A percentile compares a stretch with the other conserved stretches of the same genome.
Evolutionary conservation across 805 yeast species (phyloP).

Genomic region (Candida awuae): DNA sequence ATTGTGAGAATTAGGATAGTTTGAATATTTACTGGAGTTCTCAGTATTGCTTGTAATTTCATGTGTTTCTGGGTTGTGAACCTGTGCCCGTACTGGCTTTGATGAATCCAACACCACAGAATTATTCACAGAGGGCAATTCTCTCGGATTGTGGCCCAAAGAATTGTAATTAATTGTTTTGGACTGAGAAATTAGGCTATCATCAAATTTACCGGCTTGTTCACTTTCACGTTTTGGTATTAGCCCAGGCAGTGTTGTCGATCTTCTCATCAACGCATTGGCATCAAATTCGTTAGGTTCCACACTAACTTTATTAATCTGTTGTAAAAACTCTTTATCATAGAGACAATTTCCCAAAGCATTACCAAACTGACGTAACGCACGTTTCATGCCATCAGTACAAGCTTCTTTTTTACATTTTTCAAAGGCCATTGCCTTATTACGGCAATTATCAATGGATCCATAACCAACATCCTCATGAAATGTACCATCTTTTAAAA

Average conservation of each 20-base stretch:
- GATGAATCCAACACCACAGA: no score
- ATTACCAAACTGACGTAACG: slow-evolving; percentile 72
- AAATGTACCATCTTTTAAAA: slow-evolving; percentile 72
- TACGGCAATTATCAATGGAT: slow-evolving; percentile 58
- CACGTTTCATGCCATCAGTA: slow-evolving; percentile 76
- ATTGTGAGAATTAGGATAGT: no score
- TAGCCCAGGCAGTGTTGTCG: slow-evolving; percentile 1
- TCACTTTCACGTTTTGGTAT: neutral
- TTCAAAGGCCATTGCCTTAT: slow-evolving; percentile 65
- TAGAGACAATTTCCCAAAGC: slow-evolving; percentile 79
- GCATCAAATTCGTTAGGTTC: slow-evolving; percentile 26
- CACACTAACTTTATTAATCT: slow-evolving; percentile 37
- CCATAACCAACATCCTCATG: slow-evolving; percentile 78
- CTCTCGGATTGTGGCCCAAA: no score
- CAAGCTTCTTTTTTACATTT: slow-evolving; percentile 80
- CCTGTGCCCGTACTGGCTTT: no score
- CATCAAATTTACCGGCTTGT: slow-evolving; percentile 1
- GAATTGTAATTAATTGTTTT: no score
- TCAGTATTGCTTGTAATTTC: no score
- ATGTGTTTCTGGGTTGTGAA: no score
- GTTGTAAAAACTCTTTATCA: slow-evolving; percentile 56
- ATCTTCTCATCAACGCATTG: slow-evolving; percentile 24
- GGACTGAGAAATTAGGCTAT: no score
- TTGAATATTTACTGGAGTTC: no score
- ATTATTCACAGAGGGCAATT: no score